Base-by-base conservation (phyloP, 2,329 filamentous ascomycete species). In the Calonectria fujianensis region DNA sequence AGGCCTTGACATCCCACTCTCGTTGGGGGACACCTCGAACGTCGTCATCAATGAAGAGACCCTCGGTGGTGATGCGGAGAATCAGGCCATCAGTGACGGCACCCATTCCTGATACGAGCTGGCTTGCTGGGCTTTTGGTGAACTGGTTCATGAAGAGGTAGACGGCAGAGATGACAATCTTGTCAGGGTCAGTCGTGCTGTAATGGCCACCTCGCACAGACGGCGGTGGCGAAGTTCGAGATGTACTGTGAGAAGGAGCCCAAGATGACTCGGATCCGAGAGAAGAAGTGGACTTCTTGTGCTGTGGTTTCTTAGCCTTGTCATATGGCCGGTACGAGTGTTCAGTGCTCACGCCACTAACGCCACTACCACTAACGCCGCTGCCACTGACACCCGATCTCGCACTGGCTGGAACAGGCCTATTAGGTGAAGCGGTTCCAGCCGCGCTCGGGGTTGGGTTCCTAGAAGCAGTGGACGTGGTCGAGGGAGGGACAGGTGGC, bases 1-100 rank as follows among this genome's bases (percentile, higher is more conserved):
- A 98, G 32, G 96, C 96, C 85, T 98, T 98, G 82, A 98, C 93
- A 84, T 99, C 97, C 97, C 97, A 99, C 86, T 99, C 97, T 74
- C 97, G 93, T 86, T 98, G 96, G n/a, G 95, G 93, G 20, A 98
- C 95, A 75, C 93, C 93, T 57, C 96, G 93, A 68, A 98, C 91
- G 84, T 98, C 97, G 84, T 99, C 97, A 84, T 99, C 97, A 82
- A 99, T 97, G 86, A 98, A 98, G 69, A 98, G 90, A 24, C 97
- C 97, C 84, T 98, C 96, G 1, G 95, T 98, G 14, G 95, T 96
- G 82, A 98, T 97, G 67, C 95, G 94, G 75, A 99, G 90, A 75
- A 98, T 94, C 59, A 99, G 89, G 0, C 97, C 97, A 82, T 99
- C 96, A 2, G 96, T 98, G 39, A 98, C 95, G 61, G 93, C 90